Evolutionary conservation across 768 basidiomycete genomes (phyloP).

Genomic region (Calvatia gigantea): DNA sequence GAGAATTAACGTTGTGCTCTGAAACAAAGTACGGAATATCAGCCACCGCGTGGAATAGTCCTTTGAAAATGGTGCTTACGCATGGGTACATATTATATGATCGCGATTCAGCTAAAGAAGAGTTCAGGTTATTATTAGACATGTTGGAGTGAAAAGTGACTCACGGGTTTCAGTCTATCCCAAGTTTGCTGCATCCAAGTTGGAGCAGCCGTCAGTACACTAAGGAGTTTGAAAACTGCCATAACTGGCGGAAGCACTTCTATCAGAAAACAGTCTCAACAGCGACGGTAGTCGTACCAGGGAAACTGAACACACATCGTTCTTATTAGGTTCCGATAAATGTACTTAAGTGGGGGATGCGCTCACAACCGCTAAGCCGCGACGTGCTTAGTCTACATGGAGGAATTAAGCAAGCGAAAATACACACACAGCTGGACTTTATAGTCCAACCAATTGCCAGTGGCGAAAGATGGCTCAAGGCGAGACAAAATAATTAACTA

Average conservation of each 20-base stretch:
- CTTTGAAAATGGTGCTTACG: background rate
- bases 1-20: background rate
- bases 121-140: background rate
- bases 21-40: background rate
- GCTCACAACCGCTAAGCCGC: too few relatives aligned
- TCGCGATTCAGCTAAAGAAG: background rate
- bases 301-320: background rate
- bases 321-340: background rate
- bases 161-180: constrained; percentile 1
- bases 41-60: background rate
- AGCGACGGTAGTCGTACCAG: background rate
- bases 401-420: too few relatives aligned
- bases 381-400: too few relatives aligned
- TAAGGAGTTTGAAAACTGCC: background rate
- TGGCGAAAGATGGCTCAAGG: too few relatives aligned
- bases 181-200: background rate
- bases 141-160: background rate
- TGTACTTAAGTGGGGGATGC: too few relatives aligned
- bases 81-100: background rate
- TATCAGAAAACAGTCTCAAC: background rate
- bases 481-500: background rate
- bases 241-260: background rate
- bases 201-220: background rate
- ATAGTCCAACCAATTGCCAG: too few relatives aligned
- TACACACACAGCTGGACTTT: too few relatives aligned